These are phyloP conservation scores for Aspergillus floridensis DNA, from an alignment of 2,329 filamentous ascomycete species.

Conservation along the genomic window DNA sequence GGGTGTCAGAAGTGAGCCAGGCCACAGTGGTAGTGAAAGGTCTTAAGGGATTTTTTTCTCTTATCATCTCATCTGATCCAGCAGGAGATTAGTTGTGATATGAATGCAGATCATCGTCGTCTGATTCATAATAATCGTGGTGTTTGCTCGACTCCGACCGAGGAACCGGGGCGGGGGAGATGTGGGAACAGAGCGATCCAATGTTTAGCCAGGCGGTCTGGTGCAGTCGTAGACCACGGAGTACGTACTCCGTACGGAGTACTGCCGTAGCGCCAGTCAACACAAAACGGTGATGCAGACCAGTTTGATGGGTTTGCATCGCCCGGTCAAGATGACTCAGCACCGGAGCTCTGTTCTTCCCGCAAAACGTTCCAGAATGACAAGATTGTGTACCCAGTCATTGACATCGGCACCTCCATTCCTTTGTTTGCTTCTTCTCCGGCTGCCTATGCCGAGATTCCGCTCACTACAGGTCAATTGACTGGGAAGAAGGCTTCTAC, in stretches of 20 bases:
- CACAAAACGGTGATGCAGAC: background rate
- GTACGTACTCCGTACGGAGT: background rate
- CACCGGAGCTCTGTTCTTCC: constrained; percentile 3
- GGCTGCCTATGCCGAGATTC: background rate
- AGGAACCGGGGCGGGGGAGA: constrained; percentile 3
- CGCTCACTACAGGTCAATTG: background rate
- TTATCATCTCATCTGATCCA: background rate
- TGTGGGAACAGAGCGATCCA: constrained; percentile 4
- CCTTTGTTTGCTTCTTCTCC: background rate
- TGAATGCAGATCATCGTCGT: background rate
- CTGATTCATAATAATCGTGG: constrained; percentile 15
- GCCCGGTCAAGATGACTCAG: background rate
- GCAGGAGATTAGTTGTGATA: background rate
- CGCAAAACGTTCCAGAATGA: constrained; percentile 1
- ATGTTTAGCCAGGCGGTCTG: constrained; percentile 6
- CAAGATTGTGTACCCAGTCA: background rate
- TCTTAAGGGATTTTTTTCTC: background rate
- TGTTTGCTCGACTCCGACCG: constrained; percentile 10
- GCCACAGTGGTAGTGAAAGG: background rate
- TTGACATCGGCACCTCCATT: background rate
- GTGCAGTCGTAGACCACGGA: constrained; percentile 1
- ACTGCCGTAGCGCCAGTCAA: background rate
- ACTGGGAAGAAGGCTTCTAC: background rate
- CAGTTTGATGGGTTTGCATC: background rate
- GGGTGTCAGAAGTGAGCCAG: background rate